Percentiles rank a stretch among this genome's conserved stretches.
Conservation (phyloP, 2,329 filamentous ascomycete genomes). For the Neonectria faginata region DNA sequence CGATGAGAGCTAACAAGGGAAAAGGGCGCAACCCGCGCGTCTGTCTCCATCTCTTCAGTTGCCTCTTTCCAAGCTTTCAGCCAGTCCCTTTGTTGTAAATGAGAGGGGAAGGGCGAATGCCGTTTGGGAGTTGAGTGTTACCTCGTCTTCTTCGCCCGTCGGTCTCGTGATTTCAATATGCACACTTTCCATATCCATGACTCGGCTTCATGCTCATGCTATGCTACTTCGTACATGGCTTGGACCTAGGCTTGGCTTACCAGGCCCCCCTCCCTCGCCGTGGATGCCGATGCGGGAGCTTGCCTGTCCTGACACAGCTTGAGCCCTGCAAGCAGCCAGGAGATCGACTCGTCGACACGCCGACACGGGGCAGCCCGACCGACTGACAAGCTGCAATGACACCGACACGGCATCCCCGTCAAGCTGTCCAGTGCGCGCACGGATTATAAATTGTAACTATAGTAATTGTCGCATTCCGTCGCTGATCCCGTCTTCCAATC, state of each 20-base stretch:
- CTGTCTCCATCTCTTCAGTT: not conserved
- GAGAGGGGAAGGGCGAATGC: constrained; percentile 21
- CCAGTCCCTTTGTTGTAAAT: constrained; percentile 8
- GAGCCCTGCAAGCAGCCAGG: constrained; percentile 11
- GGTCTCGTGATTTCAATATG: not conserved
- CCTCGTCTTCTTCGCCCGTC: not conserved
- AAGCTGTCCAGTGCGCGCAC: not conserved
- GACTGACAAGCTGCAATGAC: constrained; percentile 11
- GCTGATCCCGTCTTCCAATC: not conserved
- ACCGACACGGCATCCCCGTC: constrained; percentile 19
- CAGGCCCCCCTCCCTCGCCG: not conserved
- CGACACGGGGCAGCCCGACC: constrained; percentile 17
- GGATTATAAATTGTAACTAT: not conserved
- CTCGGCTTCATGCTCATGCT: not conserved
- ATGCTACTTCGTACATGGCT: not conserved
- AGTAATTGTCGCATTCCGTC: constrained; percentile 3
- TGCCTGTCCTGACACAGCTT: constrained; percentile 9
- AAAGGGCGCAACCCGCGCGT: constrained; percentile 9
- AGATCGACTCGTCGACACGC: constrained; percentile 20
- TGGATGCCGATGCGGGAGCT: constrained; percentile 6
- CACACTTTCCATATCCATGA: not conserved
- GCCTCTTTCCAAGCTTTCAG: constrained; percentile 7
- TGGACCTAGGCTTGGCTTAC: not conserved
- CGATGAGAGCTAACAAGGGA: too few relatives aligned
- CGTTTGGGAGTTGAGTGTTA: not conserved